Conservation (phyloP, 345 rosid genomes). For the Anacardium occidentale region DNA sequence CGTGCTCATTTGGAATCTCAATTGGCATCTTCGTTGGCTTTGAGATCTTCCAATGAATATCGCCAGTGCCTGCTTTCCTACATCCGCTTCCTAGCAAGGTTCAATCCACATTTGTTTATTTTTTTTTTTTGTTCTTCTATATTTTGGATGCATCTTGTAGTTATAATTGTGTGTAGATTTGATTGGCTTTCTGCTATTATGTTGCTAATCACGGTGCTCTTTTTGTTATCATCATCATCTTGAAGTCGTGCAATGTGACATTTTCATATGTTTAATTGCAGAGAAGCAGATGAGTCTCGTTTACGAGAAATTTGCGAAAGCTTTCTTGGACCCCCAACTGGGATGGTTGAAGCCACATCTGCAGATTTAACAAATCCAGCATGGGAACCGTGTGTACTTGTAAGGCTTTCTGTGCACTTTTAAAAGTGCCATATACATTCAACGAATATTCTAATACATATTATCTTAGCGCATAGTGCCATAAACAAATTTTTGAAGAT, state of each 20-base stretch:
- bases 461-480: too few species aligned
- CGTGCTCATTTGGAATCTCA: slow-evolving; percentile 97
- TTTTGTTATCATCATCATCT: too few species aligned
- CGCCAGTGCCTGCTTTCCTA: slow-evolving; percentile 94
- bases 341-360: slow-evolving; percentile 62
- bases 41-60: slow-evolving; percentile 85
- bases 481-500: too few species aligned
- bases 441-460: slow-evolving; percentile 5
- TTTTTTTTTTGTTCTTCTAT: not conserved
- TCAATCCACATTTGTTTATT: not conserved
- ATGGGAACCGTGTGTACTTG: slow-evolving; percentile 95
- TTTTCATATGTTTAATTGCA: slow-evolving; percentile 32
- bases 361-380: slow-evolving; percentile 48
- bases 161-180: not conserved
- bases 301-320: slow-evolving; percentile 91
- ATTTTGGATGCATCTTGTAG: not conserved
- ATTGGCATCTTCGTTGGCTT: slow-evolving; percentile 79
- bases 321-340: slow-evolving; percentile 96
- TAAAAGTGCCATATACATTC: not conserved
- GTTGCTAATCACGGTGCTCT: not conserved
- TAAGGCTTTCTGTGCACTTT: slow-evolving; percentile 33
- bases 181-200: not conserved
- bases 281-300: slow-evolving; percentile 96
- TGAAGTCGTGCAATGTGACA: not conserved
- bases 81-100: slow-evolving; percentile 90